phyloP scores from a whole-genome alignment of 2,329 filamentous ascomycete genomes.

The Myriangium duriaei region DNA sequence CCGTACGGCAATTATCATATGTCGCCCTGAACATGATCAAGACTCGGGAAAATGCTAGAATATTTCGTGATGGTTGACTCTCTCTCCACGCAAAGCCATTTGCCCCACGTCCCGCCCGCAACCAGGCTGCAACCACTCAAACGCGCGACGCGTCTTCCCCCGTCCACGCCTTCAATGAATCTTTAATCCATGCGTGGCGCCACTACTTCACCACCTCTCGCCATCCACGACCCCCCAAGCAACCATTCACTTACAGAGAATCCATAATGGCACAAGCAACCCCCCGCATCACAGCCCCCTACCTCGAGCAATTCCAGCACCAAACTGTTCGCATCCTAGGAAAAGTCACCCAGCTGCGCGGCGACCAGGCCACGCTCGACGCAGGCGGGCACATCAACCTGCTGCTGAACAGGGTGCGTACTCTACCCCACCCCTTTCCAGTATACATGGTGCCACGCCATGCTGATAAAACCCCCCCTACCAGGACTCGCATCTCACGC shows the following conservation, averaged over 20 bases:
- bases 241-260: not conserved
- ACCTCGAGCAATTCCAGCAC: conserved; percentile 61
- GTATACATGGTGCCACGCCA: too few relatives aligned
- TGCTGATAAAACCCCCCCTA: too few relatives aligned
- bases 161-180: not conserved
- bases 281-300: conserved; percentile 69
- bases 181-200: conserved; percentile 2
- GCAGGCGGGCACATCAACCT: conserved; percentile 64
- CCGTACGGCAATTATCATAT: too few relatives aligned
- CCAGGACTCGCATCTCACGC: conserved; percentile 57
- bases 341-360: conserved; percentile 69
- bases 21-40: too few relatives aligned
- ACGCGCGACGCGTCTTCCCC: conserved; percentile 9
- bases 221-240: too few relatives aligned
- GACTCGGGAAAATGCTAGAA: too few relatives aligned
- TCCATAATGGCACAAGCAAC: too few relatives aligned
- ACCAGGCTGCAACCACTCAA: conserved; percentile 9
- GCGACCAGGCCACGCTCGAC: conserved; percentile 69
- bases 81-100: too few relatives aligned
- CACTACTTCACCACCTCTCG: too few relatives aligned
- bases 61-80: too few relatives aligned
- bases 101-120: too few relatives aligned
- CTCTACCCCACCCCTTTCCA: conserved; percentile 22
- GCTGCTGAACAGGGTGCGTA: conserved; percentile 57
- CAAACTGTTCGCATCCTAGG: conserved; percentile 74